These are phyloP conservation scores for Saccharomyces hybrid DNA, from an alignment of 1,139 yeast genomes.

Conservation along the genomic window DNA sequence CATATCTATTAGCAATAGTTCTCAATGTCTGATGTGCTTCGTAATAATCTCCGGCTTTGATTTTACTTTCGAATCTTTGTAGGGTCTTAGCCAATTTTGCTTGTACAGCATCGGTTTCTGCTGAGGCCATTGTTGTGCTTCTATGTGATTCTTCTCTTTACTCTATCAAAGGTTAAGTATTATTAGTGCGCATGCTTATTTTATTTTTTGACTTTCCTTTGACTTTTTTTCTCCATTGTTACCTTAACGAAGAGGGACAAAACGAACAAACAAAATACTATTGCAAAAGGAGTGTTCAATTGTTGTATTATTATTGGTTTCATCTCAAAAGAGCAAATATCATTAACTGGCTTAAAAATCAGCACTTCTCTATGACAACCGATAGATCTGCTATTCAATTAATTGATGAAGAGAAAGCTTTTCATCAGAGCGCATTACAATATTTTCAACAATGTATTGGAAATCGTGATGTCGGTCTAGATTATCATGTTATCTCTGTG, in stretches of 20 bases:
- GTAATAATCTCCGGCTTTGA: slow-evolving; percentile 69
- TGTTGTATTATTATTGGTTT: background rate
- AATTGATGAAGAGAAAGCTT: slow-evolving; percentile 67
- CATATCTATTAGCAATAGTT: slow-evolving; percentile 79
- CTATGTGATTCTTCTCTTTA: background rate
- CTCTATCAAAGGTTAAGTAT: background rate
- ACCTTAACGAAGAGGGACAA: slow-evolving; percentile 1
- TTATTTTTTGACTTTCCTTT: background rate
- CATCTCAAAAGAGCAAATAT: background rate
- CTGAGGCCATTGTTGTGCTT: background rate
- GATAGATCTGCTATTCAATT: slow-evolving; percentile 45
- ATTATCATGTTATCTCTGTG: slow-evolving; percentile 87
- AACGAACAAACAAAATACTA: background rate
- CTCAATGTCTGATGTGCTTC: slow-evolving; percentile 94
- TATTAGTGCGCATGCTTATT: background rate
- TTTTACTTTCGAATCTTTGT: slow-evolving; percentile 59
- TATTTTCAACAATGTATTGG: slow-evolving; percentile 34
- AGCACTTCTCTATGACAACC: background rate
- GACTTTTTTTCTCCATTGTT: background rate
- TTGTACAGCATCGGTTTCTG: slow-evolving; percentile 3
- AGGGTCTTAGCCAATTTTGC: slow-evolving; percentile 52
- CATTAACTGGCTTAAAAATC: background rate
- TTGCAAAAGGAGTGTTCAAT: background rate
- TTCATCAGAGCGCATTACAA: slow-evolving; percentile 37
- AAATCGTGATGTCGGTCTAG: slow-evolving; percentile 47